Evolutionary conservation across 768 basidiomycete genomes (phyloP), one percentile per base, ranked within the genome.

Genomic region (Hericium alpestre): DNA sequence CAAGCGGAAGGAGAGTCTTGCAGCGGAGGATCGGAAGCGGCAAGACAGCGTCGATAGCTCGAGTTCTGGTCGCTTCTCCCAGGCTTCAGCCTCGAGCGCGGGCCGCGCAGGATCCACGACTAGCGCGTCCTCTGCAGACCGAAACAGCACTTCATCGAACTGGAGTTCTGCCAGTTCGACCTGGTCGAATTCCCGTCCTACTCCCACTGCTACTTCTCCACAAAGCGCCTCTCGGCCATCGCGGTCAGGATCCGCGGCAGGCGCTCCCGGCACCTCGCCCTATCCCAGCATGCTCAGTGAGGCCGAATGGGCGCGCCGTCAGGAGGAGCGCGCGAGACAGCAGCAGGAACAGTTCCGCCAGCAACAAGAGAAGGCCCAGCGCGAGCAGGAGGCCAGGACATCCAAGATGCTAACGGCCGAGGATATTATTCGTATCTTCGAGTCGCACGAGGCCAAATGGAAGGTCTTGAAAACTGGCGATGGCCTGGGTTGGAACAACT

Each of bases 321-420:
- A 85, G 59, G 81, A 76, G 20, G 83, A 87, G 63, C 78, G 82
- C 32, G 78, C 78, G 27, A 75, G 79, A 49, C 74, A 77, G 58
- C 87, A 86, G 65, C 81, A 84, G 64, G 86, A 87, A 72, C 74
- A 73, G 55, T 89, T 87, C 70, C 79, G 78, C 47, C 75, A 74
- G 57, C 83, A 87, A 66, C 85, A 89, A 66, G 84, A 85, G 66
- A 73, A 75, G 47, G 46, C 77, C 54, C 74, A 81, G 48, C 75
- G 74, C 60, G 75, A 78, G 58, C 71, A 77, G 47, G 71, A 71
- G 56, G 61, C 70, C 5, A 72, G 63, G 58, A 55, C 66, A 49
- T 55, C 67, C n/a, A 77, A 73, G 58, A 73, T 75, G 25, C 68
- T 82, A 65, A 74, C 75, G 60, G 80, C 77, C 59, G 82, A 86